Base-by-base conservation (phyloP, 1,284 basidiomycete species). In the Marasmius oreades region DNA sequence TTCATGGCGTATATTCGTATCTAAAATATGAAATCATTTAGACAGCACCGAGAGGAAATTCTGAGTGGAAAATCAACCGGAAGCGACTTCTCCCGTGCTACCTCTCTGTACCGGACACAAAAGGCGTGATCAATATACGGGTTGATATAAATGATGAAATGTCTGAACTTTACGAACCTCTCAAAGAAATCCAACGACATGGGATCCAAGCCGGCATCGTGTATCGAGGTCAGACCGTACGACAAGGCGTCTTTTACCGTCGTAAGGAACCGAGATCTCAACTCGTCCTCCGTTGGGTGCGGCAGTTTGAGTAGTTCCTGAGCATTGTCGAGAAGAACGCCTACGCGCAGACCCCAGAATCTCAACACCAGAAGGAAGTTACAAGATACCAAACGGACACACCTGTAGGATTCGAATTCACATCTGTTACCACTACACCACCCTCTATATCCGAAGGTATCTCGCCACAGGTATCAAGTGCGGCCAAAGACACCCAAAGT, bases 311-410 rank as follows among this genome's bases (percentile, higher is more conserved):
- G 54, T 12, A 55, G 33, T 11, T 44, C 33, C 31, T 55, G 53
- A 0, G 88, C 89, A 20, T 86, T 85, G 68, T 91, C 88, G 18
- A 90, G 72, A 61, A 92, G 85, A 23, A 90, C 71, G 22, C 86
- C 86, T 88, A 51, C 12, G 26, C 36, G 36, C 5, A 5, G n/a
- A 12, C 36, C 12, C 12, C n/a, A 42, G 39, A 20, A 42, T 14
- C 20, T 22, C 4, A 44, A 36, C 11, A 7, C 28, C 42, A 20
- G 22, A 10, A 34, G 26, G 8, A 4, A 64, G 59, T 51, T 70
- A 11, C 33, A 23, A 24, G 37, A 51, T n/a, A 31, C n/a, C 18
- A 44, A 44, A 2, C 7, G 34, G 16, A 48, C 36, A 11, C n/a
- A 55, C 56, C 57, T 11, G 24, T 47, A 5, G 57, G 57, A 28